Base-by-base conservation (phyloP, 2,329 filamentous ascomycete genomes). In the Claviceps sorghi region DNA sequence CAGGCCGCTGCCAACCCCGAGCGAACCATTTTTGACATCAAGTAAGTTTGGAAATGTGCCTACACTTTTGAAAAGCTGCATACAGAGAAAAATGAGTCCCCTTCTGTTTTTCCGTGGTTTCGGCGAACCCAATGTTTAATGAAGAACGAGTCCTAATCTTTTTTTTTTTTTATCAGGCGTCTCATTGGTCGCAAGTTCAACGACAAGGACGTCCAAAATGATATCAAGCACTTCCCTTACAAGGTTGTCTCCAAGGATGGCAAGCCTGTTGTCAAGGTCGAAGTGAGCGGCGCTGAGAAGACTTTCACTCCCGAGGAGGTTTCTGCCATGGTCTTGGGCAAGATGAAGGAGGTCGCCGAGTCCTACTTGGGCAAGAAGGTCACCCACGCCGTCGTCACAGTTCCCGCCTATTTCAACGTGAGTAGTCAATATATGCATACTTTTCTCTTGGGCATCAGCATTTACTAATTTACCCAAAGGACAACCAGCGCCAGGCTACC, bases 211-310 rank as follows among this genome's bases (percentile, higher is more conserved):
- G 84, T 96, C 60, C 90, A 96, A 76, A 79, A 76, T 67, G 93
- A 98, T 67, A 80, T 93, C 67, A 97, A 98, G 86, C 87, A 96
- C 78, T 96, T 95, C 80, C 91, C 93, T 65, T 98, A 91, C 85
- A 88, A 88, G 75, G 86, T 98, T 56, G 67, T 88, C 65, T 79
- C 86, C 78, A 90, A 93, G 78, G 82, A 86, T 71, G 89, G 83
- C 68, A 95, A 96, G 77, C 93, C 93, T 58, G 74, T 83, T 60
- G 83, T 98, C 66, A 78, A 85, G 67, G 86, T 91, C 62, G 70
- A 85, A 53, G 82, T 87, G 60, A 67, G 73, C 66, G 79, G 81
- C 53, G 62, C 74, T 57, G 69, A 79, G 61, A 88, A 84, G 75
- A 78, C 74, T 58, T 88, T 89, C 75, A 88, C 85, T 56, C 84